Conservation (phyloP, 495 filamentous ascomycete genomes). For the Penicillium subrubescens region DNA sequence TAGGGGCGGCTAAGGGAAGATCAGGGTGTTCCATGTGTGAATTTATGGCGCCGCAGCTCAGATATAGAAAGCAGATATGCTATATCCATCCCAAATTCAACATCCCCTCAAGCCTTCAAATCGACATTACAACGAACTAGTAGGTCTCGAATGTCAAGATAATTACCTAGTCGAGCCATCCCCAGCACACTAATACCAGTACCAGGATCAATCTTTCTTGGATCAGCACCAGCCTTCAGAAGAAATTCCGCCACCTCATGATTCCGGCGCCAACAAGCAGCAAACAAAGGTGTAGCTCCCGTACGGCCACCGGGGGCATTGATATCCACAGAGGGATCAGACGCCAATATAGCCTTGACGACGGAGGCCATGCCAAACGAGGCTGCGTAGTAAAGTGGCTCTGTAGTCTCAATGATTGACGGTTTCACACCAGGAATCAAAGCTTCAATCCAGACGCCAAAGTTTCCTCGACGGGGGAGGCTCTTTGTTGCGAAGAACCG, state of each 20-base stretch:
- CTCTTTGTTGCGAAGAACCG: constrained; percentile 18
- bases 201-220: constrained; percentile 19
- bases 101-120: background rate
- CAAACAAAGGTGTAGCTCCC: constrained; percentile 25
- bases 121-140: background rate
- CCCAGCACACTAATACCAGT: constrained; percentile 14
- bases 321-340: constrained; percentile 21
- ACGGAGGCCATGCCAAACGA: constrained; percentile 28
- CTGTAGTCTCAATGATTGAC: constrained; percentile 18
- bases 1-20: no score
- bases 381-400: constrained; percentile 30
- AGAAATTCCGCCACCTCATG: constrained; percentile 22
- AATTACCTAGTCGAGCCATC: background rate
- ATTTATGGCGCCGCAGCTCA: no score
- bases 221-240: constrained; percentile 24
- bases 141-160: background rate
- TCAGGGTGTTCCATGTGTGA: no score
- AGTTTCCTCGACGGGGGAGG: constrained; percentile 23
- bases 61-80: no score
- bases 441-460: constrained; percentile 22
- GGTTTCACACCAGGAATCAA: constrained; percentile 4
- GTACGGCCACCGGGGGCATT: constrained; percentile 27
- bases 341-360: constrained; percentile 21
- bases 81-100: background rate
- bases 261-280: constrained; percentile 22